Conservation (phyloP, 768 basidiomycete genomes). For the Mycena haematopus region DNA sequence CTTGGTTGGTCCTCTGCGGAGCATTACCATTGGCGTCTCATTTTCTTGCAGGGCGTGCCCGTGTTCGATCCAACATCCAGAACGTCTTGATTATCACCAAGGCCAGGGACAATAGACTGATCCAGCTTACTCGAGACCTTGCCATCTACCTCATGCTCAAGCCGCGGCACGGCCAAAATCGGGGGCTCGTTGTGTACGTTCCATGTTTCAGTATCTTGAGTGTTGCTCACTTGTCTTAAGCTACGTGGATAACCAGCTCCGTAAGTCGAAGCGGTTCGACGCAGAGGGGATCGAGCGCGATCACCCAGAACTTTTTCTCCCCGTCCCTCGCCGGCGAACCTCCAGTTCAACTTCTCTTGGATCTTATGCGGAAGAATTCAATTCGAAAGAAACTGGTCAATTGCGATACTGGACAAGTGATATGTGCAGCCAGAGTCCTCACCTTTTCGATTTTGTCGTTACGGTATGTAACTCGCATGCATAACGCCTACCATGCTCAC, state of each 20-base stretch:
- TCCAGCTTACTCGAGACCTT: conserved; percentile 92
- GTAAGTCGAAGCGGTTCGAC: conserved; percentile 90
- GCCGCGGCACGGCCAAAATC: conserved; percentile 61
- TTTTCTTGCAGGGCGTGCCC: conserved; percentile 74
- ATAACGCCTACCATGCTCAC: neutral
- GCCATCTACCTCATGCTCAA: conserved; percentile 96
- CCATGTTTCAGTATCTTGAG: conserved; percentile 15
- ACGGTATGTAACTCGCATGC: conserved; percentile 68
- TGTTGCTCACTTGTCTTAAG: conserved; percentile 45
- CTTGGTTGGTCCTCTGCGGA: conserved; percentile 67
- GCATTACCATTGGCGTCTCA: conserved; percentile 25
- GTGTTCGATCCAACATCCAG: conserved; percentile 91
- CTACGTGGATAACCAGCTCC: conserved; percentile 94
- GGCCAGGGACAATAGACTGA: conserved; percentile 95
- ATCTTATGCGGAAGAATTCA: conserved; percentile 48
- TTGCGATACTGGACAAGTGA: conserved; percentile 96
- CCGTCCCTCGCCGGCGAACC: conserved; percentile 75
- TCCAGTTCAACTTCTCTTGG: conserved; percentile 69
- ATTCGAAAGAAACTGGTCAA: conserved; percentile 77
- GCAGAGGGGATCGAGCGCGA: conserved; percentile 86
- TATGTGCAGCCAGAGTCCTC: conserved; percentile 91
- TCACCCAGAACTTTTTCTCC: conserved; percentile 86
- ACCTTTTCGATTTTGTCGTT: conserved; percentile 97
- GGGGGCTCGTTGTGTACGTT: conserved; percentile 86
- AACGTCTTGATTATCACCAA: conserved; percentile 96